A percentile compares a stretch with the other conserved stretches of the same genome.
Evolutionary conservation across 352 stramenopile species (phyloP).

Genomic region (Phytophthora hibernalis): DNA sequence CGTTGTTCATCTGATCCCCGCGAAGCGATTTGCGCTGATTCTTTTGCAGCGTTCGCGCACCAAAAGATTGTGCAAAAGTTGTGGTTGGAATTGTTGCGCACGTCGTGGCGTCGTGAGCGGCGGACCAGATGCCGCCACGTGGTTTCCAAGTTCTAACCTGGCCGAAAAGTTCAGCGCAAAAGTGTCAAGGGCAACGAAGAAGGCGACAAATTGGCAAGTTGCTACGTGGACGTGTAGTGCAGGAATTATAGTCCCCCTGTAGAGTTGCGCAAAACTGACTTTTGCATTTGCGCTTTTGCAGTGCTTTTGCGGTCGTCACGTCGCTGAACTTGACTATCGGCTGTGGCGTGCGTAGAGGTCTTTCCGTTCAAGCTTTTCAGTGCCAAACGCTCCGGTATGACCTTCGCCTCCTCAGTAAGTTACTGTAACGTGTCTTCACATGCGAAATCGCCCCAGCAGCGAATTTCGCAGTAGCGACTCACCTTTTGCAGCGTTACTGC

Average conservation of each 20-base stretch:
- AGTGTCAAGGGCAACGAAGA: too few species aligned
- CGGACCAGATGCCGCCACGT: conserved; percentile 30
- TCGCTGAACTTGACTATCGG: conserved; percentile 11
- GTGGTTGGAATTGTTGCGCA: background rate
- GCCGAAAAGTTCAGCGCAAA: conserved; percentile 1
- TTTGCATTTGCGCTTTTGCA: background rate
- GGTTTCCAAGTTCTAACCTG: conserved; percentile 27
- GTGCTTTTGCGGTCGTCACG: conserved; percentile 17
- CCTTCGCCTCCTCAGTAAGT: too few species aligned
- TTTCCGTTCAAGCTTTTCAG: conserved; percentile 23
- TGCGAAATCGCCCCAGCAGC: background rate
- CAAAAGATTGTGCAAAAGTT: background rate
- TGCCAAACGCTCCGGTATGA: conserved; percentile 4
- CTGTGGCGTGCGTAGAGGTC: conserved; percentile 27
- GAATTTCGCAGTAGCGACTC: conserved; percentile 15
- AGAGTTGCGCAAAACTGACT: background rate
- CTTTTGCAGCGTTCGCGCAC: too few species aligned
- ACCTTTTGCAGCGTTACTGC: too few species aligned
- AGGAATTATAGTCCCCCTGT: background rate
- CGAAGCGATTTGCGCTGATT: background rate
- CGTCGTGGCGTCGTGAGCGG: conserved; percentile 18
- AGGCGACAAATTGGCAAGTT: background rate
- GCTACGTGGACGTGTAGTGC: too few species aligned
- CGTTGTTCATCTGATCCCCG: too few species aligned
- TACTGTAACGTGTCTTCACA: too few species aligned